phyloP scores from a whole-genome alignment of 129 eudicot species.

The Tagetes erecta region DNA sequence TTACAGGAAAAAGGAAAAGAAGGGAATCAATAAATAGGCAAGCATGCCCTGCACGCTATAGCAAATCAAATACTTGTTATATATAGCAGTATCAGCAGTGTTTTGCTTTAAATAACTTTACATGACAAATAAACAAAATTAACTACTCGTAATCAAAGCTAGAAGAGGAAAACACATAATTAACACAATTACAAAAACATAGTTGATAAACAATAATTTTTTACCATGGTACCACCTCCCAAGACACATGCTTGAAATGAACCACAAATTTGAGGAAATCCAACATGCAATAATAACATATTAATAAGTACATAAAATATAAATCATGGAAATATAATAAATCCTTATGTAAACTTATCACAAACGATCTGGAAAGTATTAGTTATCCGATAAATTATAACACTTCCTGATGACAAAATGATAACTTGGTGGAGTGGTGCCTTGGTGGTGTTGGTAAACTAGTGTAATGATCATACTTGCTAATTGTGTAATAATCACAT shows the following conservation, averaged over 20 bases:
- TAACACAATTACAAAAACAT: slow-evolving; percentile 7
- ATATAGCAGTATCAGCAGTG: not conserved
- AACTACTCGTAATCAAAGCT: not conserved
- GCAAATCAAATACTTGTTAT: slow-evolving; percentile 3
- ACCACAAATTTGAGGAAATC: not conserved
- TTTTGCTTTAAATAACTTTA: not conserved
- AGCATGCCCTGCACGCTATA: not conserved
- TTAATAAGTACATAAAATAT: not conserved
- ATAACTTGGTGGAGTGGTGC: not conserved
- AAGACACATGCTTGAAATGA: not conserved
- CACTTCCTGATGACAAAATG: not conserved
- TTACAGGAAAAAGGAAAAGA: not conserved
- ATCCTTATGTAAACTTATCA: not conserved
- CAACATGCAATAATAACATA: not conserved
- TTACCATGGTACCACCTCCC: not conserved
- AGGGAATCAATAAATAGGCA: slow-evolving; percentile 1
- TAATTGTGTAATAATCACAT: slow-evolving; percentile 7
- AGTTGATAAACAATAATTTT: not conserved
- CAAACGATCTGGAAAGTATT: not conserved
- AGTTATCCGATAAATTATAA: not conserved
- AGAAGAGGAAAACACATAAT: not conserved
- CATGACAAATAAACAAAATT: slow-evolving; percentile 8
- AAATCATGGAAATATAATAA: not conserved
- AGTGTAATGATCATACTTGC: not conserved
- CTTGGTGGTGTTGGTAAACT: not conserved